Conservation (phyloP, 164 flowering plant species). For the Magnolia sinica region DNA sequence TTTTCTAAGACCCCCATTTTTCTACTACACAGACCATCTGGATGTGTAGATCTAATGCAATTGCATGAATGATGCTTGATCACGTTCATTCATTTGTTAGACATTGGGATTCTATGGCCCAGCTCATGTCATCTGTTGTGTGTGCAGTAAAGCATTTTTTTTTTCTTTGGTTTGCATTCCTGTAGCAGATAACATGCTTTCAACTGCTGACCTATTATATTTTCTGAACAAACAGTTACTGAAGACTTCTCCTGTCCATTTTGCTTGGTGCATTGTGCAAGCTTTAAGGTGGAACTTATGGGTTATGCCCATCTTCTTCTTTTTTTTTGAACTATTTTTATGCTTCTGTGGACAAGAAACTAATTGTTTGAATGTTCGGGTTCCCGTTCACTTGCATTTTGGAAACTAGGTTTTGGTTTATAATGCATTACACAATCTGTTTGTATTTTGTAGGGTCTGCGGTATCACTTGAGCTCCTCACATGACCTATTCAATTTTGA, state of each 20-base stretch:
- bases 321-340: too few species aligned
- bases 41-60: too few species aligned
- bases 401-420: too few species aligned
- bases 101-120: neutral
- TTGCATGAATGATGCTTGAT: too few species aligned
- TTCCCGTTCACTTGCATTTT: neutral
- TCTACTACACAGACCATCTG: too few species aligned
- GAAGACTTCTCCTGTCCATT: constrained; percentile 94
- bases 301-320: neutral
- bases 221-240: constrained; percentile 55
- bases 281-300: constrained; percentile 62
- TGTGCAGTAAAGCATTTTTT: neutral
- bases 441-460: constrained; percentile 64
- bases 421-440: neutral
- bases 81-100: neutral
- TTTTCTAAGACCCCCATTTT: too few species aligned
- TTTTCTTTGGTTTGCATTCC: neutral
- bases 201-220: neutral
- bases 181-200: neutral
- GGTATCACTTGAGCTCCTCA: constrained; percentile 64
- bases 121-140: neutral
- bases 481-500: constrained; percentile 95
- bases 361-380: neutral
- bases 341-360: neutral
- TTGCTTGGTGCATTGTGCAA: constrained; percentile 79